Conservation (phyloP, 1,139 yeast species). For the Saccharomyces pastorianus region DNA sequence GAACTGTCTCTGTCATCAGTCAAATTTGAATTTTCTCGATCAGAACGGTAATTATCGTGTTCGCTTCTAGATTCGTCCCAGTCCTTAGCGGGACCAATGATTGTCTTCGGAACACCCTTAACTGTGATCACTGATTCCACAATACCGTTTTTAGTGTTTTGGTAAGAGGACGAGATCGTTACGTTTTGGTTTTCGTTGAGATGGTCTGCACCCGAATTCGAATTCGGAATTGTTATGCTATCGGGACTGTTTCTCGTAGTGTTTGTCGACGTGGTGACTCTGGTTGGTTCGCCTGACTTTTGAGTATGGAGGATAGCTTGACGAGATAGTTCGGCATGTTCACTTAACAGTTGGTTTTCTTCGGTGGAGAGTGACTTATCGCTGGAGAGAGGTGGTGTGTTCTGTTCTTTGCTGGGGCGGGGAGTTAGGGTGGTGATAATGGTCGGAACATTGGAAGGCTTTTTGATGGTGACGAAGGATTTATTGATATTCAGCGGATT, state of each 20-base stretch:
- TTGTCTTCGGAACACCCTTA: slow-evolving; percentile 79
- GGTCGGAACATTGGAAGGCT: slow-evolving; percentile 31
- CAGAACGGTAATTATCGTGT: background rate
- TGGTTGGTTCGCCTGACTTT: slow-evolving; percentile 14
- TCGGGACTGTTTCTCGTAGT: slow-evolving; percentile 1
- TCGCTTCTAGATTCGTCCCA: slow-evolving; percentile 18
- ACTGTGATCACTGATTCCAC: slow-evolving; percentile 76
- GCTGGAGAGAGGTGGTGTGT: background rate
- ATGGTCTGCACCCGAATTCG: background rate
- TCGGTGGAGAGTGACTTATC: slow-evolving; percentile 1
- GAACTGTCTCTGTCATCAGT: background rate
- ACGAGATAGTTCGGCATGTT: slow-evolving; percentile 13
- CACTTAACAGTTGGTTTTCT: slow-evolving; percentile 7
- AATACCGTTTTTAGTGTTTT: slow-evolving; percentile 42
- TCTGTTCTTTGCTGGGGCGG: background rate
- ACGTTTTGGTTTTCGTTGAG: slow-evolving; percentile 4
- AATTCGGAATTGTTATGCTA: background rate
- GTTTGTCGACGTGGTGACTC: slow-evolving; percentile 12
- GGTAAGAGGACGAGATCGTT: slow-evolving; percentile 21
- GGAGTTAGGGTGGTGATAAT: slow-evolving; percentile 9
- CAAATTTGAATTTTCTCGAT: background rate
- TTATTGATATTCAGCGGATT: slow-evolving; percentile 73
- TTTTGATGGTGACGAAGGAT: slow-evolving; percentile 60
- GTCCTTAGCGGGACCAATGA: slow-evolving; percentile 47
- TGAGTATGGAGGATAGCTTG: slow-evolving; percentile 14